Evolutionary conservation across 352 stramenopile species (phyloP), one percentile per base, ranked within the genome.

Genomic region (Pythium brachiatum): DNA sequence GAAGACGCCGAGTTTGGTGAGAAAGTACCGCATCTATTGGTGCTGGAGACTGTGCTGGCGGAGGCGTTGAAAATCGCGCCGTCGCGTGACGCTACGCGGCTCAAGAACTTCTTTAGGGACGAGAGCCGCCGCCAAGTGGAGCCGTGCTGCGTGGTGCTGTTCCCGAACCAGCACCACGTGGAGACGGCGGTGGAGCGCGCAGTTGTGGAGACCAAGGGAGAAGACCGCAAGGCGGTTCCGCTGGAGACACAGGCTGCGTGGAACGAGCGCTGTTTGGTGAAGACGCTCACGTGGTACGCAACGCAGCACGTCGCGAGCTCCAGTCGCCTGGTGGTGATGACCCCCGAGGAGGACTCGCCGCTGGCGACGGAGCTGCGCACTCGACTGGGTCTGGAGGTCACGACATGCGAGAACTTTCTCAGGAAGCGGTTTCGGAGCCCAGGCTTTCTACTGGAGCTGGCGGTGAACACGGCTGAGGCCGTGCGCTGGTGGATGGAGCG

Each of bases 41-140:
- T 95, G n/a, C 63, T 95, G 50, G 75, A 93, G 66, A 91, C 77
- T 12, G 83, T 91, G 13, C 61, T 83, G n/a, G 68, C 80, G 34
- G 70, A 83, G 38, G 82, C 86, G 47, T 51, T 92, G 53, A 74
- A 75, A 27, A 65, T 91, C n/a, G 82, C 75, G n/a, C 76, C 83
- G 21, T 81, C 79, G 53, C 73, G 84, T 1, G 83, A 93, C 56
- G 74, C 76, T 15, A 78, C 76, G 26, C 79, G 81, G 12, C 73
- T 95, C 8, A 69, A 77, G 27, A 86, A 81, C 29, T 91, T 90
- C 57, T 83, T 95, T 41, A 55, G 68, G 16, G 79, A 90, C 62
- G 79, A 88, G 27, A 75, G 73, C 7, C 70, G 81, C 50, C 66
- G 61, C 34, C 64, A 76, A 27, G 69, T 76, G 51, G 68, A 69